A percentile compares a stretch with the other conserved stretches of the same genome.
Evolutionary conservation across 495 filamentous ascomycete genomes (phyloP).

Genomic region (Talaromyces adpressus): DNA sequence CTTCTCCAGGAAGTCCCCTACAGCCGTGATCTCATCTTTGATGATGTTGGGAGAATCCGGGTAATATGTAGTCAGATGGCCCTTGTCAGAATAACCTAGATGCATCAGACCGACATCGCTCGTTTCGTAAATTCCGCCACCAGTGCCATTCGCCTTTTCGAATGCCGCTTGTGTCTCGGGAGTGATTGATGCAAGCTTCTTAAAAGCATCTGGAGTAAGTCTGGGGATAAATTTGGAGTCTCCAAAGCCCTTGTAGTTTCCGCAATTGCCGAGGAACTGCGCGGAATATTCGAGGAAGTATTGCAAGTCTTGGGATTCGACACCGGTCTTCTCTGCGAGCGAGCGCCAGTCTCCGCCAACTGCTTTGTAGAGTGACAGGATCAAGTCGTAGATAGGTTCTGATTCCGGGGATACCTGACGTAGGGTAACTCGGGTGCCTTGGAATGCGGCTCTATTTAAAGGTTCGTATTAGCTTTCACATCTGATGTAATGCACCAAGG

Average conservation of each 20-base stretch:
- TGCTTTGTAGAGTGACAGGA: slow-evolving; percentile 68
- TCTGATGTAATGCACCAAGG: neutral
- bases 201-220: slow-evolving; percentile 56
- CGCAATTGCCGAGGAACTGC: slow-evolving; percentile 83
- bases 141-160: slow-evolving; percentile 44
- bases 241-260: slow-evolving; percentile 96
- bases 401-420: slow-evolving; percentile 89
- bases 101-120: slow-evolving; percentile 64
- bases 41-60: slow-evolving; percentile 81
- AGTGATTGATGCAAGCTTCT: slow-evolving; percentile 60
- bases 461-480: slow-evolving; percentile 7
- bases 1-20: slow-evolving; percentile 66
- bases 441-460: slow-evolving; percentile 65
- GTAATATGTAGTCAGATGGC: slow-evolving; percentile 90
- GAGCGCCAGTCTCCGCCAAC: slow-evolving; percentile 72
- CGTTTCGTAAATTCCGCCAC: slow-evolving; percentile 67
- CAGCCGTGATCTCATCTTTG: slow-evolving; percentile 69
- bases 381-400: slow-evolving; percentile 86
- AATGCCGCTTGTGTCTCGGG: slow-evolving; percentile 55
- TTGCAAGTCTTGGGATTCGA: slow-evolving; percentile 61
- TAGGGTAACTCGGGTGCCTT: slow-evolving; percentile 76
- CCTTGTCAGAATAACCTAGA: slow-evolving; percentile 73
- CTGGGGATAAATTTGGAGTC: slow-evolving; percentile 92
- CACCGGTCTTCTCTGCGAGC: slow-evolving; percentile 59
- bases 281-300: slow-evolving; percentile 82